A percentile compares a stretch with the other conserved stretches of the same genome.
Conservation (phyloP, 805 yeast species). For the Candida silvatica region DNA sequence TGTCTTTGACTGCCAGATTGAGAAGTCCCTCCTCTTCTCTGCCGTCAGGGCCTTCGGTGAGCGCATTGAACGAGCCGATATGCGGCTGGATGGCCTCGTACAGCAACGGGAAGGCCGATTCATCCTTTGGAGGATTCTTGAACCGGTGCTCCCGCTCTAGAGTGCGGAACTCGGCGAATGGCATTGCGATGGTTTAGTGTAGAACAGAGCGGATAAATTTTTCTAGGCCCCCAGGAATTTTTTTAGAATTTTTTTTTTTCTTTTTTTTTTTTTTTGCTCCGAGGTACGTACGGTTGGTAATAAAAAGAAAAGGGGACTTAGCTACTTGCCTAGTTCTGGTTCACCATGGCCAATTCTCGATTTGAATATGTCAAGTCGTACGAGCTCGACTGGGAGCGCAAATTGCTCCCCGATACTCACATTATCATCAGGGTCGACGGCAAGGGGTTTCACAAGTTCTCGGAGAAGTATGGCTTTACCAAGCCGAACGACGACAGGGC, state of each 20-base stretch:
- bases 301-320: background rate
- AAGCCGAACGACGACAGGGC: conserved; percentile 89
- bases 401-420: conserved; percentile 69
- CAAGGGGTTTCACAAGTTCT: conserved; percentile 84
- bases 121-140: conserved; percentile 82
- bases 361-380: conserved; percentile 81
- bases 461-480: conserved; percentile 56
- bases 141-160: conserved; percentile 82
- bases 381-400: conserved; percentile 68
- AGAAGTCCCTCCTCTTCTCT: too few species aligned
- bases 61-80: conserved; percentile 91
- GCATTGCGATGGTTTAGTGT: conserved; percentile 16
- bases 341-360: conserved; percentile 82
- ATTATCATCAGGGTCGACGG: conserved; percentile 89
- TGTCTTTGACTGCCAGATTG: conserved; percentile 79
- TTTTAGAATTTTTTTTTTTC: background rate
- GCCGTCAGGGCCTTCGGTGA: conserved; percentile 81
- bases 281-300: background rate
- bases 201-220: background rate
- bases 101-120: conserved; percentile 72
- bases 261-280: background rate
- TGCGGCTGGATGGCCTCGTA: conserved; percentile 92
- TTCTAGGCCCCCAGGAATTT: too few species aligned
- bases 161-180: conserved; percentile 61
- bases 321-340: background rate